Conservation (phyloP, 768 basidiomycete species). For the Tulasnella sp. region DNA sequence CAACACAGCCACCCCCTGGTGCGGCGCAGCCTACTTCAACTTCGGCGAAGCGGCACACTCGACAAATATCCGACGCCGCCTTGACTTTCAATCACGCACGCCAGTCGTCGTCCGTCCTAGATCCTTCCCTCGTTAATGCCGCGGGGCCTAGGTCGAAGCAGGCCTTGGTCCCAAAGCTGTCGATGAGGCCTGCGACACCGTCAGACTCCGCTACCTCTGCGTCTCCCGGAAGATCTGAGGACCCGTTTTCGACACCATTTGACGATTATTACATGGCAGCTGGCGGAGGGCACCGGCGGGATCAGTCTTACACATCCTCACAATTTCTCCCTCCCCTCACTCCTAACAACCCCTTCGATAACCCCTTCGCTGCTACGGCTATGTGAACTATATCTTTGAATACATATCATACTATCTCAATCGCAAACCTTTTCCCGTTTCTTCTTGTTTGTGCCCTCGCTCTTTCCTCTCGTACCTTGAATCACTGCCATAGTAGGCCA, state of each 20-base stretch:
- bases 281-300: not conserved
- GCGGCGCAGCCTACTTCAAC: not conserved
- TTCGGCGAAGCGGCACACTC: not conserved
- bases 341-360: too few relatives aligned
- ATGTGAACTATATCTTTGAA: too few relatives aligned
- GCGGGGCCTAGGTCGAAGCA: not conserved
- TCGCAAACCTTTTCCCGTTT: too few relatives aligned
- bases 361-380: too few relatives aligned
- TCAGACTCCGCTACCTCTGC: not conserved
- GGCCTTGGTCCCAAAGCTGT: not conserved
- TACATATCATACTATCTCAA: too few relatives aligned
- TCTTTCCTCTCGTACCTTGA: too few relatives aligned
- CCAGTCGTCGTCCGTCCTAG: conserved; percentile 8
- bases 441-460: too few relatives aligned
- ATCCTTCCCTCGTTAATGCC: conserved; percentile 1
- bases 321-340: too few relatives aligned
- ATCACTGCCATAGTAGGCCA: too few relatives aligned
- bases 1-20: not conserved
- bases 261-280: not conserved
- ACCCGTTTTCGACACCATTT: conserved; percentile 6
- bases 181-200: not conserved
- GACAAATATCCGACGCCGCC: not conserved
- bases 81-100: not conserved
- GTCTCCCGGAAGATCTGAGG: not conserved
- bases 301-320: too few relatives aligned